These are phyloP conservation scores for Pulveroboletus ravenelii DNA, from an alignment of 768 basidiomycete species.

Conservation along the genomic window DNA sequence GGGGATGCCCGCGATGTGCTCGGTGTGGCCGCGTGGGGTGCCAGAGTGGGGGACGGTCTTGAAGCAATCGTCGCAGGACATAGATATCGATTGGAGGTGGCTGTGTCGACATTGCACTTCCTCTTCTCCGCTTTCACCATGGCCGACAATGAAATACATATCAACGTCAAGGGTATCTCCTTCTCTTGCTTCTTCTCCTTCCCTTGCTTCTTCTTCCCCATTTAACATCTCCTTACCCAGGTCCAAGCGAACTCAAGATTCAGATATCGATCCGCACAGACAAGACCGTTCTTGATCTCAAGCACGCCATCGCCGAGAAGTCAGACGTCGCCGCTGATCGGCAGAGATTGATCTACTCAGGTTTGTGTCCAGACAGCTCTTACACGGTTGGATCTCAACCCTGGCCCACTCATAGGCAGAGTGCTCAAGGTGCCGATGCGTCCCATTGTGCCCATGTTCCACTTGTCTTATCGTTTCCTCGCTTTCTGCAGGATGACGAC, in stretches of 20 bases:
- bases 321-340: slow-evolving; percentile 82
- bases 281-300: slow-evolving; percentile 88
- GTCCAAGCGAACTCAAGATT: slow-evolving; percentile 90
- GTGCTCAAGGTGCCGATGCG: slow-evolving; percentile 57
- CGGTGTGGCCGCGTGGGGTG: slow-evolving; percentile 37
- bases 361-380: slow-evolving; percentile 35
- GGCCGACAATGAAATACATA: slow-evolving; percentile 57
- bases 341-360: slow-evolving; percentile 91
- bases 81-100: slow-evolving; percentile 19
- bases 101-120: slow-evolving; percentile 5
- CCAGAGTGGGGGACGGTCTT: slow-evolving; percentile 50
- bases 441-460: not conserved
- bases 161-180: slow-evolving; percentile 62
- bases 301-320: slow-evolving; percentile 81
- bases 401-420: slow-evolving; percentile 41
- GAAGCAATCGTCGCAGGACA: slow-evolving; percentile 51
- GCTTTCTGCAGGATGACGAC: slow-evolving; percentile 67
- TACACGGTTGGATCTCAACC: not conserved
- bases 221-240: slow-evolving; percentile 30
- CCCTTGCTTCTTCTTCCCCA: accelerated
- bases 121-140: slow-evolving; percentile 35
- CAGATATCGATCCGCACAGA: slow-evolving; percentile 75
- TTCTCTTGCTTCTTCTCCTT: too few species aligned
- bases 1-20: slow-evolving; percentile 33
- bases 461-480: slow-evolving; percentile 8